phyloP scores from a whole-genome alignment of 2,329 filamentous ascomycete genomes.

The Ceratocystis harringtonii region DNA sequence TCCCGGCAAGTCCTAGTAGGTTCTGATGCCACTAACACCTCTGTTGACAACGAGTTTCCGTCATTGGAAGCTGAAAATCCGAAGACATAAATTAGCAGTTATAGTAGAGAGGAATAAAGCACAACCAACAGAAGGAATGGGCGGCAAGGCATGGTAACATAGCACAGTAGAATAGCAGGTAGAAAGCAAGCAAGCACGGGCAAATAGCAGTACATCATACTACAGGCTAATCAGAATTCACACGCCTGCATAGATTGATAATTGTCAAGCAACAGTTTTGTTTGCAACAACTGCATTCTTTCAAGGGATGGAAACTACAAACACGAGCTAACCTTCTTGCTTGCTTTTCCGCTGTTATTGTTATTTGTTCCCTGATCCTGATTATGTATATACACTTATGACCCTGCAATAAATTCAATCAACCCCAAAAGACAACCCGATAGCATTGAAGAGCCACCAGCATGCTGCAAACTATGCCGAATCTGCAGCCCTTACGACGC shows the following conservation, averaged over 20 bases:
- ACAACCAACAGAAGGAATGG: neutral
- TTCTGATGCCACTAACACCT: neutral
- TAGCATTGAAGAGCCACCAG: neutral
- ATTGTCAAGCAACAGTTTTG: neutral
- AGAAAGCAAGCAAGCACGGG: neutral
- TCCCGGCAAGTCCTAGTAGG: neutral
- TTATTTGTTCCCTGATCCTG: neutral
- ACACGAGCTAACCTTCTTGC: neutral
- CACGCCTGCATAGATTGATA: neutral
- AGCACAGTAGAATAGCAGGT: neutral
- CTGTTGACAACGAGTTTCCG: conserved; percentile 14
- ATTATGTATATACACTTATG: conserved; percentile 1
- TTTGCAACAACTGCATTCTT: neutral
- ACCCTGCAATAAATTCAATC: neutral
- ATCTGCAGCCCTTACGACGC: neutral
- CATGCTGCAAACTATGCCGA: neutral
- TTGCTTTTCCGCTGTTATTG: neutral
- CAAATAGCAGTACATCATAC: neutral
- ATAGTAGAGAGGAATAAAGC: neutral
- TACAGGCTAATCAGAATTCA: too few species aligned
- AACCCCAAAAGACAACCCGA: neutral
- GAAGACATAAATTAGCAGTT: neutral
- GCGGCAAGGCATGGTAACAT: neutral
- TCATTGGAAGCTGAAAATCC: conserved; percentile 1
- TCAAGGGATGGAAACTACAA: neutral